Percentiles rank a stretch among this genome's conserved stretches.
phyloP scores from a whole-genome alignment of 331 rosid genomes.

The Quercus lobata region DNA sequence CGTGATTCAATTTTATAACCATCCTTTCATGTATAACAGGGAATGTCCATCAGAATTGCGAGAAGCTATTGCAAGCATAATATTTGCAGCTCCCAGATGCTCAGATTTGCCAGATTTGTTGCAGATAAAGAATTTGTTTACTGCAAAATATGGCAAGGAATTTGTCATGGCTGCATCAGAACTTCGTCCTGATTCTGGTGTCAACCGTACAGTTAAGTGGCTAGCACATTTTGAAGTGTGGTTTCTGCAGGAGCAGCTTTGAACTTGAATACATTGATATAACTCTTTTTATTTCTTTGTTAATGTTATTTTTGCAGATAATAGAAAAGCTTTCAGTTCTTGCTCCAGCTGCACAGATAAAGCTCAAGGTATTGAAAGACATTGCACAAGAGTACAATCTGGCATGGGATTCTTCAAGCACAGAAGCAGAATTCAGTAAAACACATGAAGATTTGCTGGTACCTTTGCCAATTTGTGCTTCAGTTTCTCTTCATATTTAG shows the following conservation, averaged over 20 bases:
- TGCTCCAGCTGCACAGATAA: constrained; percentile 70
- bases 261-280: background rate
- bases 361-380: constrained; percentile 82
- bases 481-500: constrained; percentile 7
- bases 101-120: constrained; percentile 92
- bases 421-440: constrained; percentile 76
- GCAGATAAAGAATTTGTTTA: constrained; percentile 79
- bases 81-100: constrained; percentile 96
- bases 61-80: constrained; percentile 92
- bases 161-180: constrained; percentile 68
- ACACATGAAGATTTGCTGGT: constrained; percentile 98
- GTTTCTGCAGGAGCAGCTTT: constrained; percentile 9
- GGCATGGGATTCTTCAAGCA: constrained; percentile 77
- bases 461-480: constrained; percentile 17
- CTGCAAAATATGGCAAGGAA: constrained; percentile 90
- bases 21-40: constrained; percentile 37
- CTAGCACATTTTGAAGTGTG: constrained; percentile 14
- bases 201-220: constrained; percentile 79
- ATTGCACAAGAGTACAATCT: constrained; percentile 74
- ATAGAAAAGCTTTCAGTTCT: constrained; percentile 87
- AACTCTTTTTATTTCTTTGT: constrained; percentile 13
- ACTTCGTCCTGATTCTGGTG: constrained; percentile 98
- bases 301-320: constrained; percentile 48
- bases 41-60: constrained; percentile 90
- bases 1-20: background rate